phyloP scores from a whole-genome alignment of 2,329 filamentous ascomycete genomes.

The Stagonosporopsis cucurbitacearum region DNA sequence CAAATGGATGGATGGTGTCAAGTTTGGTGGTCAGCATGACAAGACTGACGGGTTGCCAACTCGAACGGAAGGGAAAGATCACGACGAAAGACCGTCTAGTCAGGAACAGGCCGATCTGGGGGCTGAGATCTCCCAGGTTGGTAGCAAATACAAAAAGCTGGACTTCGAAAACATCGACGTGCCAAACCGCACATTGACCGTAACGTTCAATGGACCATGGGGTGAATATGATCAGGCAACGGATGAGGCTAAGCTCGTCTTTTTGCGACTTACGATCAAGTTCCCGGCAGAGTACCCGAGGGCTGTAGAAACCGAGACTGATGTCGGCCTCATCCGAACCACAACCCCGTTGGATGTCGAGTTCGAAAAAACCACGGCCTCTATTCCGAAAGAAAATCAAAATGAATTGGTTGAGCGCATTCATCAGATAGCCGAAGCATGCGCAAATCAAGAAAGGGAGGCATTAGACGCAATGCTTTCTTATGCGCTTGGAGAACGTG shows the following conservation, averaged over 20 bases:
- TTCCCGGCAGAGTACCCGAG: slow-evolving; percentile 66
- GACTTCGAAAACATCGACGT: slow-evolving; percentile 66
- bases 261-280: slow-evolving; percentile 63
- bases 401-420: slow-evolving; percentile 58
- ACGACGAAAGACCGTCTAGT: slow-evolving; percentile 48
- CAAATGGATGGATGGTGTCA: slow-evolving; percentile 70
- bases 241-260: slow-evolving; percentile 54
- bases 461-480: slow-evolving; percentile 68
- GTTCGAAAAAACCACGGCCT: slow-evolving; percentile 63
- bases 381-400: slow-evolving; percentile 59
- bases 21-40: slow-evolving; percentile 57
- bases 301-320: slow-evolving; percentile 47
- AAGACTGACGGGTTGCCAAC: slow-evolving; percentile 30
- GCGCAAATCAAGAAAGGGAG: slow-evolving; percentile 59
- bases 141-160: slow-evolving; percentile 66
- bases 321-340: slow-evolving; percentile 37
- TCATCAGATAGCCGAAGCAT: slow-evolving; percentile 61
- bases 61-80: slow-evolving; percentile 25
- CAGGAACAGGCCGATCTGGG: slow-evolving; percentile 54
- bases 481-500: slow-evolving; percentile 66
- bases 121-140: slow-evolving; percentile 67
- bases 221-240: slow-evolving; percentile 48
- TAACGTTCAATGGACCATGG: slow-evolving; percentile 68
- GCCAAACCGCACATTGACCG: slow-evolving; percentile 58
- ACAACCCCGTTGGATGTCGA: slow-evolving; percentile 58